Percentiles rank a stretch among this genome's conserved stretches.
Evolutionary conservation across 306 rosid genomes (phyloP).

Genomic region (Medicago lupulina): DNA sequence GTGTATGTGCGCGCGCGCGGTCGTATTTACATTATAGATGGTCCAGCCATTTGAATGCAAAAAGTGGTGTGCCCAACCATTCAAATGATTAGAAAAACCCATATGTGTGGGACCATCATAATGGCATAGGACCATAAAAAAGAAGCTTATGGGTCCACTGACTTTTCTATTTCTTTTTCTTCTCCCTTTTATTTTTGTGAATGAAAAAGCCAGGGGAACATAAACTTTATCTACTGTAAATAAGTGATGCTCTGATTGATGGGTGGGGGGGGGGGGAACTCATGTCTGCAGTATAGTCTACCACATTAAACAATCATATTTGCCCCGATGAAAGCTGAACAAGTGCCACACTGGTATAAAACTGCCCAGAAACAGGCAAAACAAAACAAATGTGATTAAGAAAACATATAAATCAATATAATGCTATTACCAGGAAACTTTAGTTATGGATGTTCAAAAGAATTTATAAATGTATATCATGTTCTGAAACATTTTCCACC

Average conservation of each 20-base stretch:
- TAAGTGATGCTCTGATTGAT: conserved; percentile 21
- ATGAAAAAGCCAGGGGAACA: conserved; percentile 19
- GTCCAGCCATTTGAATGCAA: conserved; percentile 17
- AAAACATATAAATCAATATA: neutral
- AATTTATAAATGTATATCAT: neutral
- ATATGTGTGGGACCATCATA: conserved; percentile 28
- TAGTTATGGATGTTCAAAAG: conserved; percentile 3
- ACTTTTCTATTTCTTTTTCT: conserved; percentile 1
- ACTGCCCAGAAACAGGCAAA: neutral
- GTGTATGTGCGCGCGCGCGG: neutral
- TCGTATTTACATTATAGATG: neutral
- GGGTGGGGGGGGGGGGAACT: conserved; percentile 1
- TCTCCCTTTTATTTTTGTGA: neutral
- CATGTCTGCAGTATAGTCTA: conserved; percentile 7
- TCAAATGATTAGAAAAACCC: neutral
- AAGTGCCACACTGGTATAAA: neutral
- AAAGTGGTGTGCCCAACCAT: conserved; percentile 34
- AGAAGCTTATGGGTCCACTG: conserved; percentile 15
- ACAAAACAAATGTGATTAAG: neutral
- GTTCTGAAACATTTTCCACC: neutral
- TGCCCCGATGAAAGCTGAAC: conserved; percentile 5
- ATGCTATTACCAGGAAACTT: neutral
- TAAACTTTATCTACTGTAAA: conserved; percentile 8
- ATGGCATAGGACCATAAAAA: conserved; percentile 31
- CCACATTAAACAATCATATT: conserved; percentile 12